Conservation (phyloP, 768 basidiomycete species). For the Lentinula sp. region DNA sequence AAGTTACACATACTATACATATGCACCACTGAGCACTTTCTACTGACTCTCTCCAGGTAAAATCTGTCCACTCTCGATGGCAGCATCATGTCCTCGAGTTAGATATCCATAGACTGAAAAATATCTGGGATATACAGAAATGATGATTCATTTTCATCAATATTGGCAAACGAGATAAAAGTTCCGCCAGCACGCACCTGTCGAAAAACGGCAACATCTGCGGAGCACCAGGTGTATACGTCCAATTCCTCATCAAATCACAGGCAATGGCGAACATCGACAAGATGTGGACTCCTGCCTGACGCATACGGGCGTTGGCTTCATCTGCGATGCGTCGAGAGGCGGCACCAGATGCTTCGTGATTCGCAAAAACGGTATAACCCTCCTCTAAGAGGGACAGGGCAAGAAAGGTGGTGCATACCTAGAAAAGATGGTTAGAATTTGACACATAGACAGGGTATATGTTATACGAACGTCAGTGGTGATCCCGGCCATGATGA, state of each 20-base stretch:
- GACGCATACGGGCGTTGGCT: constrained; percentile 43
- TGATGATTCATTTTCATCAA: too few relatives aligned
- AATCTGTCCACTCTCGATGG: constrained; percentile 19
- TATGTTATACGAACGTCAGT: constrained; percentile 32
- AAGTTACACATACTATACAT: too few relatives aligned
- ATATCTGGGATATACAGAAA: constrained; percentile 15
- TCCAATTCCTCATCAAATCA: constrained; percentile 49
- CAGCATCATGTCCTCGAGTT: constrained; percentile 24
- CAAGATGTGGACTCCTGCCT: constrained; percentile 37
- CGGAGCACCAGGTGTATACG: constrained; percentile 34
- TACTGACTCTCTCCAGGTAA: constrained; percentile 13
- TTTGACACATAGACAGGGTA: neutral
- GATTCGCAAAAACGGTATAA: constrained; percentile 41
- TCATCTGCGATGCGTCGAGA: constrained; percentile 32
- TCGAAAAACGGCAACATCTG: constrained; percentile 40
- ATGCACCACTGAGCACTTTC: neutral
- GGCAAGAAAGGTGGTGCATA: constrained; percentile 43
- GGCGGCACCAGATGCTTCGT: constrained; percentile 39
- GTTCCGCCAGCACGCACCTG: constrained; percentile 22
- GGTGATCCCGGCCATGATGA: constrained; percentile 43
- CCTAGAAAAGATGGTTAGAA: constrained; percentile 17
- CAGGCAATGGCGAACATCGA: constrained; percentile 36
- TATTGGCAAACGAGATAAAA: neutral
- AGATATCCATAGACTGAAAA: constrained; percentile 24
- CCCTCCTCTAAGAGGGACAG: constrained; percentile 39